A percentile compares a stretch with the other conserved stretches of the same genome.
Evolutionary conservation across 2,329 filamentous ascomycete species (phyloP).

Genomic region (Phialophora tarda): DNA sequence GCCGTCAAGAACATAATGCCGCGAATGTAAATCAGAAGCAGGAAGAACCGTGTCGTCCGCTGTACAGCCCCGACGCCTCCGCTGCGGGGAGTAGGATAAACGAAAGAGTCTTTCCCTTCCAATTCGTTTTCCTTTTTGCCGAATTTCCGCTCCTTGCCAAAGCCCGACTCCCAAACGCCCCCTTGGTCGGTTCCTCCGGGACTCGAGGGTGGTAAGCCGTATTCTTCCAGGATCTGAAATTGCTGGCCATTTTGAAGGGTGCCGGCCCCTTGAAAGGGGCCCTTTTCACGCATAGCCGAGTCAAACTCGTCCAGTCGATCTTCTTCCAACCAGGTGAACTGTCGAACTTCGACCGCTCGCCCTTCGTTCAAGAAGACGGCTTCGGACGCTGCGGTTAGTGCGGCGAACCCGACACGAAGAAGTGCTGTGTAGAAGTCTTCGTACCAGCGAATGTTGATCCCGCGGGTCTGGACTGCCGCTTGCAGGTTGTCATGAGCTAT

Average conservation of each 20-base stretch:
- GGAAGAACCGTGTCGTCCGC: constrained; percentile 75
- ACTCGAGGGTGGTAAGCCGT: constrained; percentile 42
- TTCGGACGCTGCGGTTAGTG: constrained; percentile 91
- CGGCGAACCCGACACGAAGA: constrained; percentile 81
- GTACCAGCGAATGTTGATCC: constrained; percentile 77
- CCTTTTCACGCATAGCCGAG: constrained; percentile 45
- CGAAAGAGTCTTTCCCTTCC: constrained; percentile 40
- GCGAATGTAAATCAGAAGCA: constrained; percentile 74
- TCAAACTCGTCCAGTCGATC: constrained; percentile 81
- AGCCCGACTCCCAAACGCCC: constrained; percentile 53
- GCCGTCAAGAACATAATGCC: constrained; percentile 72
- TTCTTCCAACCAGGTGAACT: constrained; percentile 89
- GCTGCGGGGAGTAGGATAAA: constrained; percentile 46
- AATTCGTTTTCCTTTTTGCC: constrained; percentile 45
- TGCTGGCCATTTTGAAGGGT: constrained; percentile 26
- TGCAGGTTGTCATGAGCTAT: constrained; percentile 88
- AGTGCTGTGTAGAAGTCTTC: constrained; percentile 97
- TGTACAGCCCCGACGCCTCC: constrained; percentile 80
- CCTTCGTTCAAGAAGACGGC: constrained; percentile 96
- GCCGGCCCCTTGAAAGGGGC: constrained; percentile 19
- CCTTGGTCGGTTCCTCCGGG: constrained; percentile 43
- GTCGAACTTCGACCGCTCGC: constrained; percentile 71
- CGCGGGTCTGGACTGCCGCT: constrained; percentile 82
- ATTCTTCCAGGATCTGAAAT: constrained; percentile 42
- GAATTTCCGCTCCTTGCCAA: constrained; percentile 53